Base-by-base conservation (phyloP, 75 land plant genomes). In the Ceratopteris richardii region DNA sequence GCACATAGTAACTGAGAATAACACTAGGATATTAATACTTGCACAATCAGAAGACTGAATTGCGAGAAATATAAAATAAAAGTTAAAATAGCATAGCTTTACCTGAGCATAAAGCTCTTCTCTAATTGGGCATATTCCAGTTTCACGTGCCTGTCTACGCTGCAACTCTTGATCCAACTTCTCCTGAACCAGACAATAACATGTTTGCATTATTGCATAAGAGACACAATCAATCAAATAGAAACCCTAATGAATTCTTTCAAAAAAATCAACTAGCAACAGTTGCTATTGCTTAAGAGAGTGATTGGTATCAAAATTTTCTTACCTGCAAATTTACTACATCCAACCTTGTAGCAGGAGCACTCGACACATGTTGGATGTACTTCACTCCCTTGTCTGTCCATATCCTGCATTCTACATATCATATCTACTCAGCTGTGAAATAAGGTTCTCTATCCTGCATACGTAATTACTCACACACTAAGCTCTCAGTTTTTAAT, bases 71-170 rank as follows among this genome's bases (percentile, higher is more conserved):
- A n/a, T n/a, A n/a, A n/a, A n/a, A n/a, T n/a, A n/a, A n/a, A n/a
- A n/a, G n/a, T n/a, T n/a, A n/a, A n/a, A n/a, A n/a, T n/a, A n/a
- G n/a, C n/a, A n/a, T n/a, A n/a, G 9, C 7, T 33, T 33, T 9
- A 72, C 75, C 44, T 72, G 75, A 54, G 75, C 75, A 66, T 72
- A 72, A 19, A 72, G 64, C 31, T 72, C 75, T 52, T 72, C 75
- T 23, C 75, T 53, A 44, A 72, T 72, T 2, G 75, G 75, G 31
- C 75, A 72, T 19, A 72, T 72, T 0, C 75, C 75, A 14, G 69
- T 66, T 44, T 72, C 75, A 13, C 75, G 57, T 14, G 75, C 75
- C 48, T 72, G 75, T 28, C 75, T 60, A 59, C 68, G 69, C 60
- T 72, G 70, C 26, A 72, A 31, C 52, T 72, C 71, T 60, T 72